These are phyloP conservation scores for Pseudopyrenochaeta lycopersici DNA, from an alignment of 2,329 filamentous ascomycete genomes.

Conservation along the genomic window DNA sequence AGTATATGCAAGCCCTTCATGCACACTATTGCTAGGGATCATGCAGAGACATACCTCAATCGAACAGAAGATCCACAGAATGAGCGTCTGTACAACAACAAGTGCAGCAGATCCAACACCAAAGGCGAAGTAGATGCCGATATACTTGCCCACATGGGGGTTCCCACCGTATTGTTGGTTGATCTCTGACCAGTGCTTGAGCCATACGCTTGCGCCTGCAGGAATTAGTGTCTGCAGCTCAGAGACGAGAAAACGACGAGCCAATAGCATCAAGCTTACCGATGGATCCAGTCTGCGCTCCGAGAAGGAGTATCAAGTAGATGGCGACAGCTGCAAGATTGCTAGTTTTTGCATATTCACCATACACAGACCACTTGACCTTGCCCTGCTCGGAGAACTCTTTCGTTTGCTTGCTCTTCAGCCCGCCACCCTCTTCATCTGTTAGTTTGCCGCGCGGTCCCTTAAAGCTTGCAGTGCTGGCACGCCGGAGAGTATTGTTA, in stretches of 20 bases:
- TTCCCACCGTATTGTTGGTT: constrained; percentile 77
- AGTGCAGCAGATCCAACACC: constrained; percentile 86
- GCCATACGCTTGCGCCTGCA: constrained; percentile 83
- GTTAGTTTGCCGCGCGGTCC: constrained; percentile 83
- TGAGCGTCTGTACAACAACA: constrained; percentile 89
- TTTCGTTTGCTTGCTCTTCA: constrained; percentile 85
- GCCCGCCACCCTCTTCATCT: constrained; percentile 79
- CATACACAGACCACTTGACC: constrained; percentile 96
- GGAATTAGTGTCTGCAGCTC: constrained; percentile 27
- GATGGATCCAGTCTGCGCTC: constrained; percentile 83
- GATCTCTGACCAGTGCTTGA: constrained; percentile 88
- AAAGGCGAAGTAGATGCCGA: constrained; percentile 95
- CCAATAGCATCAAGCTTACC: constrained; percentile 59
- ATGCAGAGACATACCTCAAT: constrained; percentile 76
- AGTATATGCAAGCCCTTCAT: constrained; percentile 19
- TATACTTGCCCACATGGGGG: constrained; percentile 82
- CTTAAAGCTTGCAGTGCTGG: constrained; percentile 89
- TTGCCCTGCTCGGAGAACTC: constrained; percentile 94
- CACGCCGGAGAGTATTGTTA: constrained; percentile 82
- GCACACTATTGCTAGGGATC: constrained; percentile 11
- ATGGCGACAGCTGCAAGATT: constrained; percentile 84
- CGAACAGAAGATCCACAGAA: constrained; percentile 99
- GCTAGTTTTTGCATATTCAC: constrained; percentile 93
- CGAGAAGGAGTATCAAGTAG: constrained; percentile 79
- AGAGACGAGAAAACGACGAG: constrained; percentile 29